These are phyloP conservation scores for Diplodia scrobiculata DNA, from an alignment of 2,329 filamentous ascomycete genomes.

Conservation along the genomic window DNA sequence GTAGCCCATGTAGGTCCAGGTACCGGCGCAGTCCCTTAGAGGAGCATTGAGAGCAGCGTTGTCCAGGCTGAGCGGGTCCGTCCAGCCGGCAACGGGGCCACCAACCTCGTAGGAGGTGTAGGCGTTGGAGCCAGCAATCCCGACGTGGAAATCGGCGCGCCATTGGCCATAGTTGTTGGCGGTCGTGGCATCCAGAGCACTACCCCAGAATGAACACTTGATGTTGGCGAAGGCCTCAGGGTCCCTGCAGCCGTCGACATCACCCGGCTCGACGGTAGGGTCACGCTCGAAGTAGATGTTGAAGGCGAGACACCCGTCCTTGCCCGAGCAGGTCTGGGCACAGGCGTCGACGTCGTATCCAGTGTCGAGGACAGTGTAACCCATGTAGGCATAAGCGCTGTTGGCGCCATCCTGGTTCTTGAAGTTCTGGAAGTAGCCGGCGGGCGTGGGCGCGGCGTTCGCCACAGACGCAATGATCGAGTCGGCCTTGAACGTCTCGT, in stretches of 20 bases:
- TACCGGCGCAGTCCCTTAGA: background rate
- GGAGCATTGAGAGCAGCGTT: slow-evolving; percentile 40
- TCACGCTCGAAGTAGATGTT: slow-evolving; percentile 35
- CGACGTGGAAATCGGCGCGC: slow-evolving; percentile 32
- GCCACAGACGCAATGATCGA: background rate
- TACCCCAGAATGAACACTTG: slow-evolving; percentile 38
- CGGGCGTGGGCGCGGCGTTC: background rate
- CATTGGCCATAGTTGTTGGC: slow-evolving; percentile 37
- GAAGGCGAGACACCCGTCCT: slow-evolving; percentile 32
- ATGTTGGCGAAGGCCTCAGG: slow-evolving; percentile 26
- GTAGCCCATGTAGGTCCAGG: slow-evolving; percentile 37
- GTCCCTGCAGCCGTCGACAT: slow-evolving; percentile 30
- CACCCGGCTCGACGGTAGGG: slow-evolving; percentile 30
- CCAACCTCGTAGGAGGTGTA: slow-evolving; percentile 28
- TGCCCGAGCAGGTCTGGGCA: slow-evolving; percentile 26
- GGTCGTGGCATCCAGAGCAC: slow-evolving; percentile 33
- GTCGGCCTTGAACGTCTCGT: background rate
- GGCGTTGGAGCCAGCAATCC: slow-evolving; percentile 33
- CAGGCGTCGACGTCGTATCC: slow-evolving; percentile 30
- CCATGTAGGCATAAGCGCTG: slow-evolving; percentile 8
- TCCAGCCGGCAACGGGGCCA: slow-evolving; percentile 17
- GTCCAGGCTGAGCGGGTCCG: slow-evolving; percentile 28
- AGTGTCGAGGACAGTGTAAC: slow-evolving; percentile 1
- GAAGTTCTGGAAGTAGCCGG: slow-evolving; percentile 12
- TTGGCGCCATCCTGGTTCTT: background rate